Conservation (phyloP, 2,329 filamentous ascomycete genomes). For the Calonectria henricotiae region DNA sequence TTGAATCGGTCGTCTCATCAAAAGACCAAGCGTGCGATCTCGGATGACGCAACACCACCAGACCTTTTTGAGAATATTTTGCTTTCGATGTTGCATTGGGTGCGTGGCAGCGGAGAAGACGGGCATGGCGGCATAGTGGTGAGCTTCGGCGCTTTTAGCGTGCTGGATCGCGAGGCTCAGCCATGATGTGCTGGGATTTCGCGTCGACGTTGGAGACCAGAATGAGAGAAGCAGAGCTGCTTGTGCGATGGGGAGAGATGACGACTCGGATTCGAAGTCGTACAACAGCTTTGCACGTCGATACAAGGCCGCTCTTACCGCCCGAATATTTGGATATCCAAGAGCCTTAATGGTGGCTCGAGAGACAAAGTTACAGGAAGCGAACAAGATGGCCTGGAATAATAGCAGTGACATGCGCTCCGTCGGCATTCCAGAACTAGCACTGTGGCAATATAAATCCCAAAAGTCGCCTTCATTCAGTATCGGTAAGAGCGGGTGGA, state of each 20-base stretch:
- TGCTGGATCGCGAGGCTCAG: slow-evolving; percentile 67
- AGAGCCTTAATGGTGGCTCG: slow-evolving; percentile 60
- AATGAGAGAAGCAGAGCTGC: slow-evolving; percentile 63
- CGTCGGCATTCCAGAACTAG: slow-evolving; percentile 37
- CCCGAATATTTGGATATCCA: slow-evolving; percentile 62
- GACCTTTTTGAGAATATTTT: slow-evolving; percentile 65
- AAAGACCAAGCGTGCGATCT: slow-evolving; percentile 67
- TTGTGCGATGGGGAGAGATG: slow-evolving; percentile 60
- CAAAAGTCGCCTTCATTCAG: slow-evolving; percentile 46
- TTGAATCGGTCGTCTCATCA: slow-evolving; percentile 68
- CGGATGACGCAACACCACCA: slow-evolving; percentile 72
- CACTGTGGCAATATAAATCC: slow-evolving; percentile 43
- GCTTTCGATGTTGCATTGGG: slow-evolving; percentile 57
- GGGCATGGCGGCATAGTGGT: slow-evolving; percentile 60
- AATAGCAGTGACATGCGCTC: slow-evolving; percentile 63
- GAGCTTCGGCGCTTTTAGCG: slow-evolving; percentile 64
- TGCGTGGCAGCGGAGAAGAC: slow-evolving; percentile 52
- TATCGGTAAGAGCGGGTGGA: slow-evolving; percentile 41
- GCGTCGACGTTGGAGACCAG: slow-evolving; percentile 59
- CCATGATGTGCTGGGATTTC: slow-evolving; percentile 66
- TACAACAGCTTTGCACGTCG: slow-evolving; percentile 60
- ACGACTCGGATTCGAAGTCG: slow-evolving; percentile 64
- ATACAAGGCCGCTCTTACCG: slow-evolving; percentile 64
- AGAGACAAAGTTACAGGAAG: slow-evolving; percentile 63
- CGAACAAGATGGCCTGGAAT: slow-evolving; percentile 65